Percentiles rank a stretch among this genome's conserved stretches.
phyloP scores from a whole-genome alignment of 2,329 filamentous ascomycete species.

The Fusarium pseudograminearum region DNA sequence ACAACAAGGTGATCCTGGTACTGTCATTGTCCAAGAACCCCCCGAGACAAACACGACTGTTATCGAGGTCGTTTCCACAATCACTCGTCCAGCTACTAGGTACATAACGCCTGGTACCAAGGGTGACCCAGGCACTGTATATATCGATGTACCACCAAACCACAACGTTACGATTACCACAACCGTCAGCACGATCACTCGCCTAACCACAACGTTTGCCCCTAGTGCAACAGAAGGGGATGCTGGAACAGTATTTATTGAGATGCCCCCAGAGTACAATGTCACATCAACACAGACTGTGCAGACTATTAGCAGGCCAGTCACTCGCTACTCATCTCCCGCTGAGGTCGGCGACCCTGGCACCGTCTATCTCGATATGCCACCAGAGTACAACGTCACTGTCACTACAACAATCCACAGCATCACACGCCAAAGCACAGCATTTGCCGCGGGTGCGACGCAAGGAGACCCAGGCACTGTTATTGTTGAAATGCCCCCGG shows the following conservation, averaged over 20 bases:
- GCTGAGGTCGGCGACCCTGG: conserved; percentile 17
- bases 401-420: conserved; percentile 13
- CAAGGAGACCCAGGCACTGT: conserved; percentile 22
- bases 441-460: conserved; percentile 6
- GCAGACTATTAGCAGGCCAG: conserved; percentile 13
- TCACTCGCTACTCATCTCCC: conserved; percentile 15
- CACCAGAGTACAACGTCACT: conserved; percentile 22
- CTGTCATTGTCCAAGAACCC: conserved; percentile 25
- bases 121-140: conserved; percentile 28
- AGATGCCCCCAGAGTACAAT: conserved; percentile 27
- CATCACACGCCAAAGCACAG: conserved; percentile 8
- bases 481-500: conserved; percentile 16
- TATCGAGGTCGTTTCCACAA: conserved; percentile 14
- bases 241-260: conserved; percentile 18
- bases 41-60: conserved; percentile 26
- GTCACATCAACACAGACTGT: conserved; percentile 23
- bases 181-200: conserved; percentile 26
- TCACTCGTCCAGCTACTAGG: conserved; percentile 18
- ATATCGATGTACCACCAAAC: conserved; percentile 25
- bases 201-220: conserved; percentile 24
- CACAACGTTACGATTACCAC: conserved; percentile 28
- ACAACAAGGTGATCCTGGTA: conserved; percentile 24
- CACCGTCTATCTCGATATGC: conserved; percentile 13
- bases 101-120: conserved; percentile 4
- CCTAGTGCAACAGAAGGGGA: conserved; percentile 22